A percentile compares a stretch with the other conserved stretches of the same genome.
phyloP scores from a whole-genome alignment of 495 filamentous ascomycete species.

The Penicillium canariense region DNA sequence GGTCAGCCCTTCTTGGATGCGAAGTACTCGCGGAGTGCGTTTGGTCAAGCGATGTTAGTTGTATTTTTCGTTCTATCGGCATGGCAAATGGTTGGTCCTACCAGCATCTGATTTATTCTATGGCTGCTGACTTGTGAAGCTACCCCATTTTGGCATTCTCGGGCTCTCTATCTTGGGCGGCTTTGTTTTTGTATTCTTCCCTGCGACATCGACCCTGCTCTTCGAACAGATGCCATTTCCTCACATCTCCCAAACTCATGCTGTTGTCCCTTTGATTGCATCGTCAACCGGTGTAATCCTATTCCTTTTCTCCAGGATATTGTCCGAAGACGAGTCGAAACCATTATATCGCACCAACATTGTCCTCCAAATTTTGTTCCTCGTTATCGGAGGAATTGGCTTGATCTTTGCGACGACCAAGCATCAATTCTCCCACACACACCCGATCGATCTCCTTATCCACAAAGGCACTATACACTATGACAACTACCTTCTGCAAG shows the following conservation, averaged over 20 bases:
- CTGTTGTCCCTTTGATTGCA: constrained; percentile 15
- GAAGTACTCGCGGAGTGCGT: constrained; percentile 36
- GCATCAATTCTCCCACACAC: constrained; percentile 26
- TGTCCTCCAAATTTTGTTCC: constrained; percentile 26
- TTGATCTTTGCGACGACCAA: constrained; percentile 32
- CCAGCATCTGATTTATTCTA: not conserved
- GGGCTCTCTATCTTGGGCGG: constrained; percentile 35
- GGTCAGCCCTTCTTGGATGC: constrained; percentile 29
- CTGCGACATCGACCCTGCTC: constrained; percentile 24
- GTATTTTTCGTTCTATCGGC: constrained; percentile 33
- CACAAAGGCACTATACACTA: constrained; percentile 38
- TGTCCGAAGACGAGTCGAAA: constrained; percentile 32
- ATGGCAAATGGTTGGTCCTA: constrained; percentile 40
- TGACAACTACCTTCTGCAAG: constrained; percentile 34
- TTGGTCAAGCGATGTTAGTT: constrained; percentile 33
- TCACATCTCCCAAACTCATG: constrained; percentile 23
- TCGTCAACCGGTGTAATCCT: constrained; percentile 24
- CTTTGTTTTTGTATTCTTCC: constrained; percentile 33
- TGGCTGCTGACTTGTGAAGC: constrained; percentile 25
- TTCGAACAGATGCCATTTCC: constrained; percentile 37
- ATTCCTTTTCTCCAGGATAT: constrained; percentile 31
- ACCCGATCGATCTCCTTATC: constrained; percentile 52
- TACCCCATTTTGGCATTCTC: constrained; percentile 34
- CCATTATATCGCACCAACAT: constrained; percentile 32
- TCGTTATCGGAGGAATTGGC: constrained; percentile 26